These are phyloP conservation scores for Nitzschia sp. DNA, from an alignment of 108 stramenopile genomes.

Conservation along the genomic window DNA sequence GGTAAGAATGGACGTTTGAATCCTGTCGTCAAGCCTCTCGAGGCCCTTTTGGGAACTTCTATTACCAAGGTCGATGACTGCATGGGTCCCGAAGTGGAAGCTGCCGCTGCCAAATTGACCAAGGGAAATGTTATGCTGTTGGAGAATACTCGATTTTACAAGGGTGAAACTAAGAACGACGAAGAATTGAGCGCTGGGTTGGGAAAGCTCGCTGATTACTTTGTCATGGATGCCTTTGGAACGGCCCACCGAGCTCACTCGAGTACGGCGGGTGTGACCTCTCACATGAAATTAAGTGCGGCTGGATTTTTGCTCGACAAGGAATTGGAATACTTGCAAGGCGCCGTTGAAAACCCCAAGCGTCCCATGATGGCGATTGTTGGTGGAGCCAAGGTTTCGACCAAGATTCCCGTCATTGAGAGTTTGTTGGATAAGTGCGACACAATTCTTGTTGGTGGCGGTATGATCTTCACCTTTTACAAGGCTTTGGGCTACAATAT, in stretches of 20 bases:
- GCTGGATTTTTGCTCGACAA: constrained; percentile 91
- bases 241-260: constrained; percentile 99
- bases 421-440: constrained; percentile 96
- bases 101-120: constrained; percentile 59
- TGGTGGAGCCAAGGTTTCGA: constrained; percentile 98
- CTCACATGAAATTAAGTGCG: constrained; percentile 71
- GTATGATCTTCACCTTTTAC: constrained; percentile 99
- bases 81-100: constrained; percentile 92
- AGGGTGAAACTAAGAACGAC: constrained; percentile 90
- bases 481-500: constrained; percentile 92
- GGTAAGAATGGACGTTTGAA: constrained; percentile 87
- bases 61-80: constrained; percentile 82
- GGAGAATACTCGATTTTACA: constrained; percentile 97
- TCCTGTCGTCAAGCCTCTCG: constrained; percentile 74
- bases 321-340: constrained; percentile 97
- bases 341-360: constrained; percentile 94
- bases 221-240: constrained; percentile 99
- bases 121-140: constrained; percentile 88
- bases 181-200: constrained; percentile 71
- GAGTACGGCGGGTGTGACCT: constrained; percentile 93
- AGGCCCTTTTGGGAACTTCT: constrained; percentile 59
- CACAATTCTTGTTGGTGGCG: constrained; percentile 93
- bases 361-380: constrained; percentile 97
- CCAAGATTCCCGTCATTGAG: constrained; percentile 98
- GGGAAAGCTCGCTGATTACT: constrained; percentile 90